A percentile compares a stretch with the other conserved stretches of the same genome.
Conservation (phyloP, 306 rosid genomes). For the Luffa aegyptiaca region DNA sequence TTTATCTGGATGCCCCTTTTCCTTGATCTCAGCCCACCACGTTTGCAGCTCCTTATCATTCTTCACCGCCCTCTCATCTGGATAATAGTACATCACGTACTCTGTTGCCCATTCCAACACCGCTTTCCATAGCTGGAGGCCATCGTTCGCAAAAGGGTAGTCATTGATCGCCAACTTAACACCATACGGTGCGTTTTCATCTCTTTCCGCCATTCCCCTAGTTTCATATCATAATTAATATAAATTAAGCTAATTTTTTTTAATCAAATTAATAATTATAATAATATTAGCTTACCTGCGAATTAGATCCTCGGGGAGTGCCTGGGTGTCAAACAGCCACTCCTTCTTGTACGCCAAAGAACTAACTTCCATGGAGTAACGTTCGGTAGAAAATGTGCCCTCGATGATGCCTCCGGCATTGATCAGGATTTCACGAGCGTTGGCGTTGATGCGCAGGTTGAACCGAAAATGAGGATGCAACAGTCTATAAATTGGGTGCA, state of each 20-base stretch:
- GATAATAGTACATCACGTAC: conserved; percentile 49
- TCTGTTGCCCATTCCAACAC: conserved; percentile 56
- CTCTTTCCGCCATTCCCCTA: conserved; percentile 61
- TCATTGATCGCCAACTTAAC: conserved; percentile 51
- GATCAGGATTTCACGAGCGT: conserved; percentile 51
- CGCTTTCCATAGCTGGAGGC: conserved; percentile 45
- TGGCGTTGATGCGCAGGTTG: conserved; percentile 71
- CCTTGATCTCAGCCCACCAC: conserved; percentile 69
- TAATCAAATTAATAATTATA: no score
- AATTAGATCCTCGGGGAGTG: conserved; percentile 62
- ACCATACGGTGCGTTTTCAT: conserved; percentile 46
- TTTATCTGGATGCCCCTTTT: conserved; percentile 53
- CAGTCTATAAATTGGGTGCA: conserved; percentile 75
- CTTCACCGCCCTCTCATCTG: conserved; percentile 19
- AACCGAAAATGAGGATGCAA: conserved; percentile 80
- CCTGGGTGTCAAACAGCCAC: conserved; percentile 55
- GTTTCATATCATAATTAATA: no score
- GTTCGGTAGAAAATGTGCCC: conserved; percentile 27
- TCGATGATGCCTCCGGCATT: conserved; percentile 59
- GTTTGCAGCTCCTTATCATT: conserved; percentile 53
- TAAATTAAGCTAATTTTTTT: no score
- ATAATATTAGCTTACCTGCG: conserved; percentile 25
- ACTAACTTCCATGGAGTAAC: conserved; percentile 37
- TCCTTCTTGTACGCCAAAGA: conserved; percentile 40
- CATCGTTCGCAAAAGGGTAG: conserved; percentile 73